Evolutionary conservation across 2,329 filamentous ascomycete genomes (phyloP).

Genomic region (Pestalotiopsis sp.): DNA sequence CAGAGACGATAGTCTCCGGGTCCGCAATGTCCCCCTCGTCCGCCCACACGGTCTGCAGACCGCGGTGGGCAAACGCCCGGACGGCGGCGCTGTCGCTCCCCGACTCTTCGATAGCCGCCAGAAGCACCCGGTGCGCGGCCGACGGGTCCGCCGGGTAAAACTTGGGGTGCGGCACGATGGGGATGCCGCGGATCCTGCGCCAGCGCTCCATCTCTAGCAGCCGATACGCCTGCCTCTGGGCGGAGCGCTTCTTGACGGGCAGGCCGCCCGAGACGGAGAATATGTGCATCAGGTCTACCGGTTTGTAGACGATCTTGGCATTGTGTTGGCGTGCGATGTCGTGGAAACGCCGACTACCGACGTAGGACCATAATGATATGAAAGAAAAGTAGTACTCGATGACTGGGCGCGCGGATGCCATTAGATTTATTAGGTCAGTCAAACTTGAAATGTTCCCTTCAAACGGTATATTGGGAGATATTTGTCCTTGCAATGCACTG

Average conservation of each 20-base stretch:
- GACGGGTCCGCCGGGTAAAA: constrained; percentile 29
- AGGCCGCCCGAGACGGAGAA: constrained; percentile 35
- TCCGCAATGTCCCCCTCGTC: constrained; percentile 18
- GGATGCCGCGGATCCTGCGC: constrained; percentile 27
- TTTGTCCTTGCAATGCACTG: not conserved
- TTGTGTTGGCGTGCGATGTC: constrained; percentile 24
- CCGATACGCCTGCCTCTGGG: constrained; percentile 32
- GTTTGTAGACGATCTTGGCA: constrained; percentile 31
- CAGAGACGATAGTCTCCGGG: constrained; percentile 12
- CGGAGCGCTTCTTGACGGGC: constrained; percentile 32
- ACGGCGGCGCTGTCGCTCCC: not conserved
- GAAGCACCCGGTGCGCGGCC: constrained; percentile 29
- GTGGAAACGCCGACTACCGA: constrained; percentile 29
- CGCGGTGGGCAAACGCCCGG: not conserved
- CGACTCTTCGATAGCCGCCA: constrained; percentile 21
- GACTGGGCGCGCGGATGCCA: constrained; percentile 17
- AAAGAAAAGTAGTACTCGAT: constrained; percentile 33
- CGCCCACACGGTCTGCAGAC: constrained; percentile 15
- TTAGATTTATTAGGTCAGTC: not conserved
- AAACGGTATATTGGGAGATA: not conserved
- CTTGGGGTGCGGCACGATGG: constrained; percentile 27
- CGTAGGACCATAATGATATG: constrained; percentile 33
- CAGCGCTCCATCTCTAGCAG: constrained; percentile 29
- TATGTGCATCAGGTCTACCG: constrained; percentile 30
- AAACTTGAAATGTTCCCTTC: not conserved